Evolutionary conservation across 352 stramenopile species (phyloP), one percentile per base, ranked within the genome.

Genomic region (Phytophthora sojae): DNA sequence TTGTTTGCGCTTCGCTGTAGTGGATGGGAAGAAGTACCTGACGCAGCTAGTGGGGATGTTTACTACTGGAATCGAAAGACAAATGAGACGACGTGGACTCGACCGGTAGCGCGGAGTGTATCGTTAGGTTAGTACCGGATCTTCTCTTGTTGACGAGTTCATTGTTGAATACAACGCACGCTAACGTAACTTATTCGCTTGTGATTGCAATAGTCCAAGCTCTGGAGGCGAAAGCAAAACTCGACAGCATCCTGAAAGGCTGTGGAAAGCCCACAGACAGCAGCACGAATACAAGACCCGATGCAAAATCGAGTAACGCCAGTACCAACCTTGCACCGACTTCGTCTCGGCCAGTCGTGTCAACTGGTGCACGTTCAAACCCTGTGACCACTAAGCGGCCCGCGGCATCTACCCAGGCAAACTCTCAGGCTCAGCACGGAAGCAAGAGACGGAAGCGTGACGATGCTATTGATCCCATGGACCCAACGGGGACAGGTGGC

Each of bases 1-100:
- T 19, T 50, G 12, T 25, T 45, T 51, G 9, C 68, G 5, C 25
- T 67, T 25, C 55, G 25, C 1, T 78, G 17, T 49, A 95, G 86
- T 54, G 82, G 71, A 12, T 95, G 88, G 88, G 73, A 93, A 74
- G 60, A 79, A 61, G 82, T 93, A 6, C 35, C 62, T 12, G 88
- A 95, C 71, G 68, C 82, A 3, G 53, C 78, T 6, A 92, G 82
- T 23, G 74, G 81, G 1, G 73, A 85, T 12, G 61, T 77, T 25
- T 95, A 94, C 75, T 95, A 85, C 56, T 95, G 88, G 88, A 89
- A 95, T 72, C 73, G 69, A 9, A 69, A 78, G n/a, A 89, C 86
- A 29, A 85, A 88, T n/a, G 85, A 91, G 59, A 94, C 88, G 29
- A 87, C 85, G 15, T 95, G 86, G 88, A 88, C 73, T 19, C 75